Conservation (phyloP, 495 filamentous ascomycete genomes). For the Acidiella bohemica region DNA sequence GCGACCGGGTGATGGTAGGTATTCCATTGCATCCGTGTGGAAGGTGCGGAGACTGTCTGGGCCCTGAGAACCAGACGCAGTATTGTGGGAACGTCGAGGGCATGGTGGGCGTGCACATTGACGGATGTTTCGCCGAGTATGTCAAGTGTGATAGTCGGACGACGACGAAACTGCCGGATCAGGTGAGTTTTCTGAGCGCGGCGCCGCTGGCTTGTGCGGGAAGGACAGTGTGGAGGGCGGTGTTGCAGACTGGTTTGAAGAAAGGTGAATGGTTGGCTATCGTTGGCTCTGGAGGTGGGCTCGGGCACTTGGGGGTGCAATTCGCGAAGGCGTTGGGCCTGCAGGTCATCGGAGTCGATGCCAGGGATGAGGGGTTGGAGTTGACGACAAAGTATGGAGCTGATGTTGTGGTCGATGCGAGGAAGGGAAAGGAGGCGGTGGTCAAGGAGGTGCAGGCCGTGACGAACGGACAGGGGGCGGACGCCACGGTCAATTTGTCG, state of each 20-base stretch:
- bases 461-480: conserved; percentile 36
- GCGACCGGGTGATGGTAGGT: conserved; percentile 40
- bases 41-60: conserved; percentile 35
- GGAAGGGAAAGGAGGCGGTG: conserved; percentile 32
- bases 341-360: conserved; percentile 41
- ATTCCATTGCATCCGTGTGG: conserved; percentile 37
- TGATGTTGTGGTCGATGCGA: conserved; percentile 40
- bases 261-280: conserved; percentile 38
- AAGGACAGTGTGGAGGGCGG: conserved; percentile 38
- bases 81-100: conserved; percentile 34
- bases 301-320: conserved; percentile 43
- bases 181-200: conserved; percentile 35
- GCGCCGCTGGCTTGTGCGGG: conserved; percentile 47
- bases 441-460: conserved; percentile 33
- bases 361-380: conserved; percentile 39
- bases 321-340: conserved; percentile 42
- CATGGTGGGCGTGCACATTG: conserved; percentile 32
- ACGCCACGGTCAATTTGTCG: conserved; percentile 35
- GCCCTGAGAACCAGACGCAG: conserved; percentile 32
- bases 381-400: conserved; percentile 34
- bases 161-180: conserved; percentile 34
- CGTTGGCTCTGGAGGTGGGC: conserved; percentile 43
- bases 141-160: conserved; percentile 35
- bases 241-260: conserved; percentile 34
- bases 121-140: conserved; percentile 44